These are phyloP conservation scores for Hyaloperonospora brassicae DNA, from an alignment of 352 stramenopile genomes.

Conservation along the genomic window DNA sequence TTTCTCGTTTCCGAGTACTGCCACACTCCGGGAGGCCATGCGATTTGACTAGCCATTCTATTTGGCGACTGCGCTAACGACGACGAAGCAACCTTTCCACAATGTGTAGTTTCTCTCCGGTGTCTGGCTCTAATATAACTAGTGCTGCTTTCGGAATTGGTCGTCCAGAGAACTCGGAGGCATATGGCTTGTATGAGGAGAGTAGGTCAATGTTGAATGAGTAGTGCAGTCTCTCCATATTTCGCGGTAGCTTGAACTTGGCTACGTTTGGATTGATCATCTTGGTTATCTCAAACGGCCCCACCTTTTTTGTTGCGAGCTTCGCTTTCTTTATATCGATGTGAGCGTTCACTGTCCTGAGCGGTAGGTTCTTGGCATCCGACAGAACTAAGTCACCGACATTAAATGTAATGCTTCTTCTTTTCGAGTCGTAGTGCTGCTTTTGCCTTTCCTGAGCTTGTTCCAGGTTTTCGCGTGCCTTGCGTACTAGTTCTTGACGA, in stretches of 20 bases:
- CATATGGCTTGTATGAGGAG: no score
- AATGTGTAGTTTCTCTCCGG: background rate
- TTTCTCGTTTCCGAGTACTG: conserved; percentile 2
- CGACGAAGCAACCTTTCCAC: background rate
- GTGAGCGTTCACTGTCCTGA: conserved; percentile 8
- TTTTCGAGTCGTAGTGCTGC: background rate
- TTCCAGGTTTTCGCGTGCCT: conserved; percentile 4
- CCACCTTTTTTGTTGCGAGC: conserved; percentile 7
- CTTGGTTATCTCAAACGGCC: conserved; percentile 5
- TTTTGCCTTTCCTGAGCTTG: conserved; percentile 11
- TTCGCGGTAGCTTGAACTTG: background rate
- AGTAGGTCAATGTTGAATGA: no score
- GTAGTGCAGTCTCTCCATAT: background rate
- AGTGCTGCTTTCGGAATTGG: background rate
- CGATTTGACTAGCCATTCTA: background rate
- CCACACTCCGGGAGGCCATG: background rate
- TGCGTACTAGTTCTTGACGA: background rate
- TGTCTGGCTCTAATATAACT: no score
- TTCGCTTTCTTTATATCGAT: conserved; percentile 10
- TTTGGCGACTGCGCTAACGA: background rate
- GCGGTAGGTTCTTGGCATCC: conserved; percentile 4
- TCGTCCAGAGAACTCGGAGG: background rate
- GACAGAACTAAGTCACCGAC: no score
- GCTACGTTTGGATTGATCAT: conserved; percentile 1
- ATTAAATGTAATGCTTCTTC: no score